These are phyloP conservation scores for Phialophora chinensis DNA, from an alignment of 2,329 filamentous ascomycete species.

Conservation along the genomic window DNA sequence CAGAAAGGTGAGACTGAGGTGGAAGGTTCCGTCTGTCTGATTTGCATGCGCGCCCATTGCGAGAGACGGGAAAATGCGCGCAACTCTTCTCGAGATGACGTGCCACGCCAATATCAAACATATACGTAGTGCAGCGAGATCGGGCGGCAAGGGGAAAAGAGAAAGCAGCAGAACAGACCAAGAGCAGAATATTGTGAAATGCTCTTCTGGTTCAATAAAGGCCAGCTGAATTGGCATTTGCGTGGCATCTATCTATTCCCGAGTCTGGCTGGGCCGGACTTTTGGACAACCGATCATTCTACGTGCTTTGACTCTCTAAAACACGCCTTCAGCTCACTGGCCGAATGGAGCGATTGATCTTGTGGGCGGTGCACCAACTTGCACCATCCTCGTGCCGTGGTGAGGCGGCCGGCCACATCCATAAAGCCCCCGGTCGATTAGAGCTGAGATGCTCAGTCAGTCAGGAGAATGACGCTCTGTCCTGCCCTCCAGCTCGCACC, in stretches of 20 bases:
- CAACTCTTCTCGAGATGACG: background rate
- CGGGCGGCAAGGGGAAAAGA: background rate
- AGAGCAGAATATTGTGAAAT: slow-evolving; percentile 62
- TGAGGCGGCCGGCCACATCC: too few relatives aligned
- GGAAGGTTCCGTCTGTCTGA: too few relatives aligned
- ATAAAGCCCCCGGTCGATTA: too few relatives aligned
- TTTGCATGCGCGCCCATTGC: too few relatives aligned
- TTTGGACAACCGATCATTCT: background rate
- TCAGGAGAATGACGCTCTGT: background rate
- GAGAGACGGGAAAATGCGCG: background rate
- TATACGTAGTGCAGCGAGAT: background rate
- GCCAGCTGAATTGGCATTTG: background rate
- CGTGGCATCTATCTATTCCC: background rate
- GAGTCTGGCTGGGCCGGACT: background rate
- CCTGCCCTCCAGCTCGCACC: background rate
- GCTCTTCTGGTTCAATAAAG: slow-evolving; percentile 40
- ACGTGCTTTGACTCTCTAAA: background rate
- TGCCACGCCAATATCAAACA: background rate
- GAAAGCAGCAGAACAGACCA: slow-evolving; percentile 21
- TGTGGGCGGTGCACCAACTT: background rate
- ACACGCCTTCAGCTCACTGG: background rate
- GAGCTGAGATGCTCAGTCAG: too few relatives aligned
- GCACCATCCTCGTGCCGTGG: background rate
- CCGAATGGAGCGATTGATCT: background rate
- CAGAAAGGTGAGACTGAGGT: background rate